Evolutionary conservation across 192 early-diverging fungal species (phyloP), one percentile per base, ranked within the genome.

Genomic region (Oehlia diaphana): DNA sequence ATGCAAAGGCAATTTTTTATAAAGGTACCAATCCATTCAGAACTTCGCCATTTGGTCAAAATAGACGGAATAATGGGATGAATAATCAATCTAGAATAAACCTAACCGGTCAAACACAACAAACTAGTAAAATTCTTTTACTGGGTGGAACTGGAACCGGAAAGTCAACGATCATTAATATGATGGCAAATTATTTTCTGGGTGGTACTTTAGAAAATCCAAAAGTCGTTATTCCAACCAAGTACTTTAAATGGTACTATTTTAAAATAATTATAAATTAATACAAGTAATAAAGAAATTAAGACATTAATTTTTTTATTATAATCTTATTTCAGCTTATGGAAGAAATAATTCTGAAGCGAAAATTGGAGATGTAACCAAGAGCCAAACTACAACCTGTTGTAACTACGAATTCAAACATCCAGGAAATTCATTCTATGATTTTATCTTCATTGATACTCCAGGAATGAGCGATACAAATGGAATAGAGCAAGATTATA

Each of bases 101-200:
- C 26, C 16, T 72, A 9, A 2, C 9, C 16, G 50, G 26, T 62
- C 49, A 28, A 35, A 2, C 35, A 35, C 35, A 1, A 62, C 2
- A 3, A 3, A 10, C 6, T 4, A 62, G 35, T 28, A 74, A 74
- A 74, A 61, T 74, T 33, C 72, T 74, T 33, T 74, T 74, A 61
- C 62, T 74, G 10, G 72, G 72, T 37, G 72, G 33, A 62, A 74
- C 72, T 61, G 72, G 49, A 2, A 39, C 72, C 26, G 53, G 53
- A 31, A 74, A 62, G 8, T 74, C 49, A 2, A 74, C 72, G 13
- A 61, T 74, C 9, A 74, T 74, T 49, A 74, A 74, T 74, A 62
- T 23, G 37, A 58, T 74, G 26, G n/a, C n/a, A n/a, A n/a, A n/a
- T n/a, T n/a, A n/a, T n/a, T n/a, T n/a, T n/a, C n/a, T n/a, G n/a